Evolutionary conservation across 2,329 filamentous ascomycete genomes (phyloP).

Genomic region (Xylariaceae sp.): DNA sequence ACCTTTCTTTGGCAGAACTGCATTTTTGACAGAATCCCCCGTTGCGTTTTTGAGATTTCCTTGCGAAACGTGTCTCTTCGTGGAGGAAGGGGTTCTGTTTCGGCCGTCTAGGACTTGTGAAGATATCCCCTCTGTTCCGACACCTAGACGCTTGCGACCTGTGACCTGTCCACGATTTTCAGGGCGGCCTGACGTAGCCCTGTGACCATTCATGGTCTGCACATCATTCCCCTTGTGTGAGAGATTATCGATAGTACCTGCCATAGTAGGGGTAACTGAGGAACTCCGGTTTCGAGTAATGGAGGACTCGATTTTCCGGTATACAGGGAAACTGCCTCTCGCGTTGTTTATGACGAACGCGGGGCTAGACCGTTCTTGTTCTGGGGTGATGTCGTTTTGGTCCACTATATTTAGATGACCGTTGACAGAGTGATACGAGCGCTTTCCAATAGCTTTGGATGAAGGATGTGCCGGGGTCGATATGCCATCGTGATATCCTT

Average conservation of each 20-base stretch:
- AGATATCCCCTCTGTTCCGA: background rate
- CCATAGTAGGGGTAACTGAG: background rate
- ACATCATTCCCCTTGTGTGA: background rate
- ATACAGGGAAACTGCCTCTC: slow-evolving; percentile 2
- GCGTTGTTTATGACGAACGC: slow-evolving; percentile 2
- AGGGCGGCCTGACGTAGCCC: background rate
- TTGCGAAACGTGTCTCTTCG: background rate
- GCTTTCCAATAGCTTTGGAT: slow-evolving; percentile 8
- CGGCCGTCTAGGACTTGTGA: background rate
- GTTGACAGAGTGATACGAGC: slow-evolving; percentile 11
- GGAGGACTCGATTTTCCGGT: background rate
- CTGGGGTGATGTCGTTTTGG: background rate
- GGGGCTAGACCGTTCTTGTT: background rate
- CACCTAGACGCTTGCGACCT: background rate
- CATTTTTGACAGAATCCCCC: background rate
- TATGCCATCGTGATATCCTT: background rate
- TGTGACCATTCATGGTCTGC: background rate
- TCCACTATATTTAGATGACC: slow-evolving; percentile 12
- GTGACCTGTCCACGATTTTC: background rate
- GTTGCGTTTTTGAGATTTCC: background rate
- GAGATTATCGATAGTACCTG: background rate
- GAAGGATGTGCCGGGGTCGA: slow-evolving; percentile 1
- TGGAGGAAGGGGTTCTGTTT: background rate
- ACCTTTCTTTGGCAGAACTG: background rate
- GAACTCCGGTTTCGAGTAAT: background rate